phyloP scores from a whole-genome alignment of 306 rosid genomes.

The Quercus rubra region DNA sequence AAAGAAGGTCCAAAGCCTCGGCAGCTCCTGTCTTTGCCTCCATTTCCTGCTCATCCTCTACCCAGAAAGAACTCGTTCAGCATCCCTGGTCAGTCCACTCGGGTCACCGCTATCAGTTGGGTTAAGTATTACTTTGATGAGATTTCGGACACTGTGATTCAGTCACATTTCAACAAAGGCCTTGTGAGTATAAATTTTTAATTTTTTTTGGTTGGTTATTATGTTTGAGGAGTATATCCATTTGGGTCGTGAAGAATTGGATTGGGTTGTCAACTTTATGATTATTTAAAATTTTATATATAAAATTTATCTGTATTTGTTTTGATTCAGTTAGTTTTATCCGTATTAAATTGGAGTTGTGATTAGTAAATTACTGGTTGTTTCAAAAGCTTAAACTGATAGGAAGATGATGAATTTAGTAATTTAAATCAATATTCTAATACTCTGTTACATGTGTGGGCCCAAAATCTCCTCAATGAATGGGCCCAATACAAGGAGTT shows the following conservation, averaged over 20 bases:
- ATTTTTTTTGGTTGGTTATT: not conserved
- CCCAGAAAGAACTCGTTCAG: constrained; percentile 49
- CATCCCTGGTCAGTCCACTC: constrained; percentile 26
- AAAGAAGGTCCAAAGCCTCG: constrained; percentile 81
- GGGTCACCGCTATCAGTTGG: constrained; percentile 81
- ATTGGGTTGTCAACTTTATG: not conserved
- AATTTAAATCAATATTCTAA: no score
- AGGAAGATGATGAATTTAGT: no score
- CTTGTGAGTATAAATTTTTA: constrained; percentile 52
- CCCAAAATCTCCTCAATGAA: no score
- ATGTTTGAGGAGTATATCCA: not conserved
- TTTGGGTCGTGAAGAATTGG: not conserved
- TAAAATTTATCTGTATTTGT: not conserved
- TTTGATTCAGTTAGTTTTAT: not conserved
- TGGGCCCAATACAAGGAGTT: no score
- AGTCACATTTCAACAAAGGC: constrained; percentile 80
- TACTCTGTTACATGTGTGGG: no score
- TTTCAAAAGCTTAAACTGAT: no score
- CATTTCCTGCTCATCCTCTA: constrained; percentile 60
- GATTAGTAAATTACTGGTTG: no score
- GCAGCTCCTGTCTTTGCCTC: constrained; percentile 78
- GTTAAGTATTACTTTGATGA: constrained; percentile 78
- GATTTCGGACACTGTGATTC: constrained; percentile 47
- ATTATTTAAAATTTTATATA: not conserved
- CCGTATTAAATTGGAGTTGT: not conserved